These are phyloP conservation scores for Nepenthes gracilis DNA, from an alignment of 148 eudicot species.

Conservation along the genomic window DNA sequence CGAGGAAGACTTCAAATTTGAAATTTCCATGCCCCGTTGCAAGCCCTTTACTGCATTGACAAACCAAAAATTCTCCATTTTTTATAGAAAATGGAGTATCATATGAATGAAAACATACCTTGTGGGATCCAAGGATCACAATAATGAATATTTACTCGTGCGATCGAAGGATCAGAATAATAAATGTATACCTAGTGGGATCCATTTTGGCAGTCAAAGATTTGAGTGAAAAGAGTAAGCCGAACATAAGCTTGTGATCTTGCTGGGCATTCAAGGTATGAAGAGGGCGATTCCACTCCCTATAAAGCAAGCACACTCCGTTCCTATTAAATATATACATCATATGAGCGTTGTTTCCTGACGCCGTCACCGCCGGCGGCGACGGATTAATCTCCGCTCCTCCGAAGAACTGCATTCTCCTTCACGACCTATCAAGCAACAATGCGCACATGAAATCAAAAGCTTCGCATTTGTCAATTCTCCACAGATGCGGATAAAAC, in stretches of 20 bases:
- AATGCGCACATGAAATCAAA: no score
- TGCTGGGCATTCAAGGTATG: conserved; percentile 60
- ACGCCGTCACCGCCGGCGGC: conserved; percentile 72
- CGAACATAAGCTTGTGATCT: conserved; percentile 95
- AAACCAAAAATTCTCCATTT: no score
- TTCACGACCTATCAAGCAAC: neutral
- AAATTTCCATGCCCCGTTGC: no score
- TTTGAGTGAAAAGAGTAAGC: conserved; percentile 82
- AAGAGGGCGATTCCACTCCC: conserved; percentile 88
- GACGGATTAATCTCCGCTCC: conserved; percentile 84
- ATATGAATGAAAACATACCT: no score
- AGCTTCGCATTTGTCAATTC: no score
- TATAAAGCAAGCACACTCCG: conserved; percentile 69
- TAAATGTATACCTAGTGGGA: conserved; percentile 44
- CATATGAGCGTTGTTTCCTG: conserved; percentile 87
- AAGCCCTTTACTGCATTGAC: no score
- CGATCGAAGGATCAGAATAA: no score
- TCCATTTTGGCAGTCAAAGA: conserved; percentile 93
- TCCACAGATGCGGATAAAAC: no score
- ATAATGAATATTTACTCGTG: no score
- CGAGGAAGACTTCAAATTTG: no score
- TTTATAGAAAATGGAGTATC: no score
- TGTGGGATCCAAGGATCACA: no score
- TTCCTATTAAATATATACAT: conserved; percentile 78
- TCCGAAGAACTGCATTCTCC: conserved; percentile 74